Percentiles rank a stretch among this genome's conserved stretches.
Conservation (phyloP, 768 basidiomycete genomes). For the Mycena chlorophos region DNA sequence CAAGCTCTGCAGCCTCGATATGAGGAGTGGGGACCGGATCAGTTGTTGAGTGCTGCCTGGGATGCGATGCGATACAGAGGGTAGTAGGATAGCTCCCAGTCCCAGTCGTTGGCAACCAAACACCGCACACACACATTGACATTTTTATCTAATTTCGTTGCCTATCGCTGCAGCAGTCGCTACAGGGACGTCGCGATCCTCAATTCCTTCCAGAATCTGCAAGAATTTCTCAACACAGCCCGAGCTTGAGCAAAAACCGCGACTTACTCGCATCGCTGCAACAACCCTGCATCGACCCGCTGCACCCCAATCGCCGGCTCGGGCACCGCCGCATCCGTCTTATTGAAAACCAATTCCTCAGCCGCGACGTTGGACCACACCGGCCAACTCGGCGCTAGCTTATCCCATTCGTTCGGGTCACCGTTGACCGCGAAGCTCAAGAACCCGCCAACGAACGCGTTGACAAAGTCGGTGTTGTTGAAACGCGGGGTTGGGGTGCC, state of each 20-base stretch:
- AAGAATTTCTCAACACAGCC: no score
- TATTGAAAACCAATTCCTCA: not conserved
- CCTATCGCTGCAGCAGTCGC: no score
- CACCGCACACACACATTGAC: no score
- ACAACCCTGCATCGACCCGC: not conserved
- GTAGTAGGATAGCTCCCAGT: no score
- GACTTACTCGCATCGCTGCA: not conserved
- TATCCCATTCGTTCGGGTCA: not conserved
- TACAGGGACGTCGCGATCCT: no score
- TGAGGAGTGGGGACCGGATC: no score
- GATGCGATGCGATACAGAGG: no score
- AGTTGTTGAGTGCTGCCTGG: no score
- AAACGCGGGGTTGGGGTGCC: not conserved
- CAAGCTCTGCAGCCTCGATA: no score
- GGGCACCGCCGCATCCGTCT: not conserved
- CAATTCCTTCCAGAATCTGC: no score
- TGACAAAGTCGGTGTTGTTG: not conserved
- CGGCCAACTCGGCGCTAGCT: not conserved
- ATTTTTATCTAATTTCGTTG: no score
- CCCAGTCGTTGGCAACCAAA: no score
- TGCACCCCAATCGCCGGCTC: not conserved
- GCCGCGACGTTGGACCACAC: not conserved
- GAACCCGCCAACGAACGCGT: not conserved
- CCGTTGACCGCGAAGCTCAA: not conserved
- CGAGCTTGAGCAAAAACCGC: not conserved